Percentiles rank a stretch among this genome's conserved stretches.
These are phyloP conservation scores for Pythium rhizo-oryzae DNA, from an alignment of 352 stramenopile species.

Conservation along the genomic window DNA sequence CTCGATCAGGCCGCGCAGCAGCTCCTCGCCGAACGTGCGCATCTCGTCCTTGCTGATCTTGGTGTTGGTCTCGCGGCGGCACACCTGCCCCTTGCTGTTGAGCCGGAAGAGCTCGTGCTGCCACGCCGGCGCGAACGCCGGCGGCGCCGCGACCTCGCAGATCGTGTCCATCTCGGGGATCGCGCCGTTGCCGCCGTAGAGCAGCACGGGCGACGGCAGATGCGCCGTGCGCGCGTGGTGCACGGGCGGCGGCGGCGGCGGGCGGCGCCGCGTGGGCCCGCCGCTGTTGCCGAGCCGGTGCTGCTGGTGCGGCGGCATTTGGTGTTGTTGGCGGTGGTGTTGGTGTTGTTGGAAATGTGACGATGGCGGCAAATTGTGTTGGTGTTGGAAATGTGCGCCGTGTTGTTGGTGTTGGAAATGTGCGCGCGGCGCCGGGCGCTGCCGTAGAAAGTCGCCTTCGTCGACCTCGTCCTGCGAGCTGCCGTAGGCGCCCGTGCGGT, in stretches of 20 bases:
- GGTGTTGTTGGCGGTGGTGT: neutral
- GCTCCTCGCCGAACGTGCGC: slow-evolving; percentile 64
- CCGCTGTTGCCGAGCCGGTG: slow-evolving; percentile 11
- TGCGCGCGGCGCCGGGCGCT: neutral
- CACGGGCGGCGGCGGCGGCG: slow-evolving; percentile 13
- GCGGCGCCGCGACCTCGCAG: slow-evolving; percentile 60
- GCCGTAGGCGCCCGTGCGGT: slow-evolving; percentile 41
- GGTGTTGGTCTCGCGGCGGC: slow-evolving; percentile 41
- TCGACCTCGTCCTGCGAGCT: slow-evolving; percentile 18
- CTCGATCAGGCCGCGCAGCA: slow-evolving; percentile 70
- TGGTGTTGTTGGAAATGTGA: slow-evolving; percentile 1
- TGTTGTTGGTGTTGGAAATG: neutral
- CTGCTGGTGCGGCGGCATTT: neutral
- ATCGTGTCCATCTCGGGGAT: slow-evolving; percentile 77
- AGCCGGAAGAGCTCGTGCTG: slow-evolving; percentile 62
- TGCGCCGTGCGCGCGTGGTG: slow-evolving; percentile 3
- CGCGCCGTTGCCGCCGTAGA: slow-evolving; percentile 32
- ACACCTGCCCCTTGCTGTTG: slow-evolving; percentile 57
- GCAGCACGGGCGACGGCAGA: slow-evolving; percentile 20
- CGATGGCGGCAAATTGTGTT: neutral
- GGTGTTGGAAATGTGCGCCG: neutral
- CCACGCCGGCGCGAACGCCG: slow-evolving; percentile 48
- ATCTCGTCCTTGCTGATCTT: slow-evolving; percentile 79
- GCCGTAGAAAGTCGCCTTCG: slow-evolving; percentile 5
- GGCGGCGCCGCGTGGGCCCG: slow-evolving; percentile 14